Evolutionary conservation across 495 filamentous ascomycete genomes (phyloP).

Genomic region (Glonium stellatum): DNA sequence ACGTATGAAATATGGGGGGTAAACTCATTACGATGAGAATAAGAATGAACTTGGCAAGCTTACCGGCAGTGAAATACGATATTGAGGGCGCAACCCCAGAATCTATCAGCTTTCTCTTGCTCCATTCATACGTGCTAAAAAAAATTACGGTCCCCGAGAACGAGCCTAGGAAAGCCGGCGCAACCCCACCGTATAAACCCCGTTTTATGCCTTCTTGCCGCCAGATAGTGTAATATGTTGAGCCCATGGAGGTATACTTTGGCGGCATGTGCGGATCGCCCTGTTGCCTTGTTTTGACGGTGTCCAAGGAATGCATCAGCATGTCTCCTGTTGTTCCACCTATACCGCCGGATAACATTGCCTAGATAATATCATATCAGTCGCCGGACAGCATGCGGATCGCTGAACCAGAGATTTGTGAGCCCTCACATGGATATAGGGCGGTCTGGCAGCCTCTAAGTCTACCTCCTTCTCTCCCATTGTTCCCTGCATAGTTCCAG

Average conservation of each 20-base stretch:
- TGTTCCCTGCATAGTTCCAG: constrained; percentile 6
- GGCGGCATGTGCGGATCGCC: constrained; percentile 87
- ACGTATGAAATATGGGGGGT: not conserved
- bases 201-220: constrained; percentile 82
- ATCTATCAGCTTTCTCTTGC: constrained; percentile 84
- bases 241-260: constrained; percentile 80
- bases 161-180: constrained; percentile 82
- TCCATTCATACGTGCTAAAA: constrained; percentile 93
- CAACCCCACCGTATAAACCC: constrained; percentile 88
- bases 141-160: constrained; percentile 93
- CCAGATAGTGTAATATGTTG: constrained; percentile 85
- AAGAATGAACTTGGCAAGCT: constrained; percentile 18
- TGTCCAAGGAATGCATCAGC: constrained; percentile 98
- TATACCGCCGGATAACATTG: constrained; percentile 87
- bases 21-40: constrained; percentile 37
- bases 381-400: not conserved
- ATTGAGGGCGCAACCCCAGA: constrained; percentile 66
- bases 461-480: constrained; percentile 25
- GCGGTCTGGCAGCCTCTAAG: constrained; percentile 31
- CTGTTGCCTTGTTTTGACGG: constrained; percentile 97
- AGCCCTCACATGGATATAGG: constrained; percentile 29
- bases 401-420: not conserved
- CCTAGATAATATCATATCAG: constrained; percentile 43
- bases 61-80: constrained; percentile 78
- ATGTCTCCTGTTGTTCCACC: constrained; percentile 92